Evolutionary conservation across 2,329 filamentous ascomycete species (phyloP).

Genomic region (Myriosclerotinia duriaeana): DNA sequence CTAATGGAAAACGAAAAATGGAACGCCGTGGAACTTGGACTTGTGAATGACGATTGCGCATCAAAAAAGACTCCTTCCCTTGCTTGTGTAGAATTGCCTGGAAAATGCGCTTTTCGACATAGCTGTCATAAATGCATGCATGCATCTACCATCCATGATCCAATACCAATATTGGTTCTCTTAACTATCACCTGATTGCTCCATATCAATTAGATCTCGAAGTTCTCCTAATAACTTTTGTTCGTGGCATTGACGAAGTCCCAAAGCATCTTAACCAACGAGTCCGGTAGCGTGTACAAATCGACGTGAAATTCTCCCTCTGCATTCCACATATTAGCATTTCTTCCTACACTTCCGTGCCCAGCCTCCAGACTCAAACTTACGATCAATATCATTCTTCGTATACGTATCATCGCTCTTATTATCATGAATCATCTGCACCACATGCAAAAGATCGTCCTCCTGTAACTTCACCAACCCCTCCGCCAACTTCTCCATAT

Average conservation of each 20-base stretch:
- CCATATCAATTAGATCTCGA: neutral
- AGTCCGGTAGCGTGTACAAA: conserved; percentile 92
- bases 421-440: conserved; percentile 97
- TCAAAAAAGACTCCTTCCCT: neutral
- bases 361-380: conserved; percentile 39
- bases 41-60: neutral
- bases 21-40: conserved; percentile 18
- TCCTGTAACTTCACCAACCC: conserved; percentile 84
- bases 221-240: neutral
- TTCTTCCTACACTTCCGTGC: neutral
- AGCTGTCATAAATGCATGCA: conserved; percentile 1
- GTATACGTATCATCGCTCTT: conserved; percentile 93
- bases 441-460: conserved; percentile 90
- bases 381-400: conserved; percentile 94
- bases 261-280: conserved; percentile 90
- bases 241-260: conserved; percentile 60
- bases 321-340: conserved; percentile 39
- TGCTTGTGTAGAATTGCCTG: neutral
- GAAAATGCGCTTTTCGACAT: conserved; percentile 6
- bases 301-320: conserved; percentile 98
- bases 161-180: conserved; percentile 5
- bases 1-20: conserved; percentile 9
- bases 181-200: neutral
- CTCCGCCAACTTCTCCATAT: conserved; percentile 97
- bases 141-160: conserved; percentile 1